A percentile compares a stretch with the other conserved stretches of the same genome.
phyloP scores from a whole-genome alignment of 164 flowering plant species.

The Euptelea pleiosperma region DNA sequence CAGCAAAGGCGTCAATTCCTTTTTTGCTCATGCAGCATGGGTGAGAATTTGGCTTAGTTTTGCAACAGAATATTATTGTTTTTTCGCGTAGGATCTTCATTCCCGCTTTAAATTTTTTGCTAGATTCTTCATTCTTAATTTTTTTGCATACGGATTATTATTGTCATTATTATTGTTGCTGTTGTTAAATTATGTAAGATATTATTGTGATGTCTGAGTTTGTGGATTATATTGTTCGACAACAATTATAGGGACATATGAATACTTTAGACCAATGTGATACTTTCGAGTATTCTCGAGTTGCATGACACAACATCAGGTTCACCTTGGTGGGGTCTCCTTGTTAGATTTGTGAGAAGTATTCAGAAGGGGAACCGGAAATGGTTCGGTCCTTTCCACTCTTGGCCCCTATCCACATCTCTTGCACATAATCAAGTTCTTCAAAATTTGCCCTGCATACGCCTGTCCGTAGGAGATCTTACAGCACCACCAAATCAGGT shows the following conservation, averaged over 20 bases:
- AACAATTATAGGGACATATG: background rate
- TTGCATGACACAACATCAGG: too few relatives aligned
- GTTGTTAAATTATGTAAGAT: background rate
- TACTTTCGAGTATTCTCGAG: too few relatives aligned
- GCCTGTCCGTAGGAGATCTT: too few relatives aligned
- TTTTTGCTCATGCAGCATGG: constrained; percentile 63
- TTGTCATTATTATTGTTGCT: background rate
- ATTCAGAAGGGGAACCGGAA: too few relatives aligned
- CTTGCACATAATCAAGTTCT: too few relatives aligned
- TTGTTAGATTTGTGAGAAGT: too few relatives aligned
- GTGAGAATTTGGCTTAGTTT: constrained; percentile 35
- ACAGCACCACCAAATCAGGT: too few relatives aligned
- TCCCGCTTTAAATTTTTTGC: background rate
- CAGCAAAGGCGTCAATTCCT: constrained; percentile 40
- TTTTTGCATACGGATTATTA: background rate
- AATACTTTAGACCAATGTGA: too few relatives aligned
- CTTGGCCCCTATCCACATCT: too few relatives aligned
- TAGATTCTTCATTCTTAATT: background rate
- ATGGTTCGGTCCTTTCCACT: too few relatives aligned
- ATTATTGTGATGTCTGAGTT: background rate
- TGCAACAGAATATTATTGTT: constrained; percentile 2
- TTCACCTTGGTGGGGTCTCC: too few relatives aligned
- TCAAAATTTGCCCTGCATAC: too few relatives aligned
- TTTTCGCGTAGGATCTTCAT: background rate
- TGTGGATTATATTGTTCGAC: background rate